Percentiles rank a stretch among this genome's conserved stretches.
phyloP scores from a whole-genome alignment of 2,329 filamentous ascomycete species.

The Arthrinium puccinioides region DNA sequence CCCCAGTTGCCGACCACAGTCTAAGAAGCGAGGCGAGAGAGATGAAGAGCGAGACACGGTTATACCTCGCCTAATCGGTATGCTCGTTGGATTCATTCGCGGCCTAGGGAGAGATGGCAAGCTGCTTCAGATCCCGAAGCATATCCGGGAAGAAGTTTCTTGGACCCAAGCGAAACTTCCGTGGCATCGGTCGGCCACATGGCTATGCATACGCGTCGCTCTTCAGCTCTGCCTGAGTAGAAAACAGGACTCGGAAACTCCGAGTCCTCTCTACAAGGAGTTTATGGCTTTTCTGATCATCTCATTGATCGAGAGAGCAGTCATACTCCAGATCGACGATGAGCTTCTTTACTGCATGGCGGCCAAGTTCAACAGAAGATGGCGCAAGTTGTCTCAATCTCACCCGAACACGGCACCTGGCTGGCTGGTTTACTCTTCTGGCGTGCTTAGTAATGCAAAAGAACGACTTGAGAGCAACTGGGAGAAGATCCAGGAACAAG shows the following conservation, averaged over 20 bases:
- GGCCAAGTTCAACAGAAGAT: conserved; percentile 4
- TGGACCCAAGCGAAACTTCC: not conserved
- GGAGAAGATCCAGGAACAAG: not conserved
- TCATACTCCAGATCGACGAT: not conserved
- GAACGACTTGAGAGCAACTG: not conserved
- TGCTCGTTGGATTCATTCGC: conserved; percentile 1
- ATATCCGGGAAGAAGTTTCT: conserved; percentile 1
- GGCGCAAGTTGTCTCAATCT: not conserved
- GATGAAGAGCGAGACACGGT: conserved; percentile 3
- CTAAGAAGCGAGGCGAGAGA: not conserved
- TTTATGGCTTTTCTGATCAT: conserved; percentile 2
- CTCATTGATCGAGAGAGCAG: not conserved
- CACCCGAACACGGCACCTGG: not conserved
- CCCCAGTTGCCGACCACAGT: not conserved
- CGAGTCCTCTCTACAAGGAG: not conserved
- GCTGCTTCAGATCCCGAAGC: not conserved
- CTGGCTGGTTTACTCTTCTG: not conserved
- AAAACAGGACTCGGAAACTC: not conserved
- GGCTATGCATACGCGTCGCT: not conserved
- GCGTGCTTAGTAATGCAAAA: not conserved
- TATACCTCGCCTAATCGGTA: not conserved
- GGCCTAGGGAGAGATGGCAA: not conserved
- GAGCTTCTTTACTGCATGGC: conserved; percentile 2
- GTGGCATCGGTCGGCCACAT: conserved; percentile 4
- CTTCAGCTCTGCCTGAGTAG: not conserved